Evolutionary conservation across 2,329 filamentous ascomycete species (phyloP).

Genomic region (Zymoseptoria tritici): DNA sequence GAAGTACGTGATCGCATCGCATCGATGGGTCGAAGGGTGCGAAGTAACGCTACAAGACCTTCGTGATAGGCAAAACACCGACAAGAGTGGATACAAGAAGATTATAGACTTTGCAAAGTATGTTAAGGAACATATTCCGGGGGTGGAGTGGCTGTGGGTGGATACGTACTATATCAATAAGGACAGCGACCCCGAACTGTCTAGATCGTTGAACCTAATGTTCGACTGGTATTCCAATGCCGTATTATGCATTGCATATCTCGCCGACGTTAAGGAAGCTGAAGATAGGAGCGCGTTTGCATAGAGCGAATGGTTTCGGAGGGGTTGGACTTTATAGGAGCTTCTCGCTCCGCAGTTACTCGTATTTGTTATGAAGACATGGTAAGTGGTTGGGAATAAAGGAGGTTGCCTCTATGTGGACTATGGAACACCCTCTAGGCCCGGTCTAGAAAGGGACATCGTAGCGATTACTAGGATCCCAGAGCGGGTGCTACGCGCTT

Average conservation of each 20-base stretch:
- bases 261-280: conserved; percentile 8
- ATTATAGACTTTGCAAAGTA: conserved; percentile 3
- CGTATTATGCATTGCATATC: conserved; percentile 13
- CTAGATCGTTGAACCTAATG: conserved; percentile 16
- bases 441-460: background rate
- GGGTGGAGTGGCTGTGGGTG: conserved; percentile 5
- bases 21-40: conserved; percentile 4
- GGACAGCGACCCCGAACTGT: conserved; percentile 9
- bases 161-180: conserved; percentile 14
- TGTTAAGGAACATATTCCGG: background rate
- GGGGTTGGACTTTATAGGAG: conserved; percentile 7
- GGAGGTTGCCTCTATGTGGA: background rate
- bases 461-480: conserved; percentile 6
- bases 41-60: conserved; percentile 6
- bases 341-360: conserved; percentile 5
- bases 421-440: background rate
- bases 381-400: conserved; percentile 10
- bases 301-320: background rate
- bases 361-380: conserved; percentile 3
- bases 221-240: conserved; percentile 15
- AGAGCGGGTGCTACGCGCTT: conserved; percentile 7
- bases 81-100: conserved; percentile 7
- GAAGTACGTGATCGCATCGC: conserved; percentile 6
- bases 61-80: background rate
- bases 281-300: background rate